Evolutionary conservation across 1,284 basidiomycete species (phyloP), one percentile per base, ranked within the genome.

Genomic region (Sutorius eximius): DNA sequence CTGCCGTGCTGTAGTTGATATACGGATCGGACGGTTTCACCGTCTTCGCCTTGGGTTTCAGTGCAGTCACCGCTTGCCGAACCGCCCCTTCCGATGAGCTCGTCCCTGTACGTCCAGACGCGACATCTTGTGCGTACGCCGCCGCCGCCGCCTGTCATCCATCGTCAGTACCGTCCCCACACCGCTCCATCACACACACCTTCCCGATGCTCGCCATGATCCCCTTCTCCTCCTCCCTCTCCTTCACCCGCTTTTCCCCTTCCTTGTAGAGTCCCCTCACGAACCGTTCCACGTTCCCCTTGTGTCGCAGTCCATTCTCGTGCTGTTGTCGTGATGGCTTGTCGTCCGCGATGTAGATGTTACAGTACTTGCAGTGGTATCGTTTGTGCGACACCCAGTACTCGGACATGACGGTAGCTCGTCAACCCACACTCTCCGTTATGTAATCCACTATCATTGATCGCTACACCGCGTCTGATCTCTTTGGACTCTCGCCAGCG

Each of bases 261-360:
- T 85, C 77, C 76, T 96, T 96, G 81, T 99, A 99, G 30, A 98
- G 82, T 41, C 90, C 85, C 41, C 93, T 81, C 51, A 99, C 91
- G 72, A 90, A 96, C 10, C 95, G 82, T 68, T 98, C 95, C 58
- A 92, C 86, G 71, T 93, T 97, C 46, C 94, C 94, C 70, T 97
- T 92, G 77, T 99, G 97, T 45, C 93, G 85, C 48, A 96, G 75
- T 43, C 97, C 97, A 59, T 83, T 90, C 74, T 99, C 97, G 71
- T 99, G 97, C 57, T 95, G 93, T 59, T 84, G 80, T 50, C 91
- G 83, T 3, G 96, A 98, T 6, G 95, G 95, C 12, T 84, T 91
- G 78, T 97, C 94, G 73, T 97, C 95, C 53, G 92, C 83, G 59
- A 98, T 95, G 75, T 88, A 93, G 55, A 89, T 91, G 45, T 92